A percentile compares a stretch with the other conserved stretches of the same genome.
Evolutionary conservation across 2,329 filamentous ascomycete genomes (phyloP).

Genomic region (Didymella pinodella): DNA sequence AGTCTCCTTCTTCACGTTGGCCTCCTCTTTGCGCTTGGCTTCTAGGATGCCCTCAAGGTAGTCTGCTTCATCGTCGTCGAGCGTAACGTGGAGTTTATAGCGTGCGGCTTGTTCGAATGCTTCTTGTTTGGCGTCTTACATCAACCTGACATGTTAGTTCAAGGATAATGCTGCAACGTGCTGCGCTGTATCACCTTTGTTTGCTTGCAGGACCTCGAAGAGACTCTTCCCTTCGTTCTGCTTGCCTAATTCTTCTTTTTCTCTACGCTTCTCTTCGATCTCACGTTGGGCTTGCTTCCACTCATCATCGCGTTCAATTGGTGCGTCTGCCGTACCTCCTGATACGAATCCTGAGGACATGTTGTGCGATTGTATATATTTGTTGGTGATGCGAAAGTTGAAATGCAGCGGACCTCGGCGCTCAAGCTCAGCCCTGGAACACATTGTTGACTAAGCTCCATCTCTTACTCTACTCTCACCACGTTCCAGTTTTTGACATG

Average conservation of each 20-base stretch:
- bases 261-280: constrained; percentile 67
- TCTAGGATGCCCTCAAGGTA: constrained; percentile 71
- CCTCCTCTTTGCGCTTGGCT: constrained; percentile 64
- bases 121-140: constrained; percentile 80
- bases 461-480: not conserved
- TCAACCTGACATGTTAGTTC: constrained; percentile 46
- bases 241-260: constrained; percentile 61
- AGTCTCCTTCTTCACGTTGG: constrained; percentile 65
- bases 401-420: constrained; percentile 9
- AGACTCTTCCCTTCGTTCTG: constrained; percentile 67
- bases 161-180: too few relatives aligned
- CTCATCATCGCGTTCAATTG: constrained; percentile 58
- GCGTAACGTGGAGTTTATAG: constrained; percentile 78
- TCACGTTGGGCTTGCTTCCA: constrained; percentile 72
- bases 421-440: not conserved
- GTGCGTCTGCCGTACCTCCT: constrained; percentile 57
- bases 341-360: constrained; percentile 62
- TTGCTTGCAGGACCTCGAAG: constrained; percentile 79
- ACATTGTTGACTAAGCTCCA: constrained; percentile 14
- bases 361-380: not conserved
- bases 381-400: not conserved
- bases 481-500: not conserved
- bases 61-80: constrained; percentile 81
- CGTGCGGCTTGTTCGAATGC: constrained; percentile 79
- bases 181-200: constrained; percentile 68